Percentiles rank a stretch among this genome's conserved stretches.
Conservation (phyloP, 192 early-diverging fungal species). For the Coemansia sp. region DNA sequence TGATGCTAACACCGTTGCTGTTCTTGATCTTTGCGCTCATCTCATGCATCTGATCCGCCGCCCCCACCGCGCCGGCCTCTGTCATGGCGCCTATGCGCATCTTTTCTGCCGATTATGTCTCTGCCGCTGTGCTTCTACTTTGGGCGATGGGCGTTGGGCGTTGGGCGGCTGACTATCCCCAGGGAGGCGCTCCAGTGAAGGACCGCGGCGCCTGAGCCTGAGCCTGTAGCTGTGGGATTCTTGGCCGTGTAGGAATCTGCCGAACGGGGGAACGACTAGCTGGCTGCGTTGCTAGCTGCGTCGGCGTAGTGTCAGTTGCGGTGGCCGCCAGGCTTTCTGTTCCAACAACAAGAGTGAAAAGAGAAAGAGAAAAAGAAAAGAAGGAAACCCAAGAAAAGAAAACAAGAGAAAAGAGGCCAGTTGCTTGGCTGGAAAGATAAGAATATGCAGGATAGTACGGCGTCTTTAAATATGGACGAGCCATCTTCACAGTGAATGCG, state of each 20-base stretch:
- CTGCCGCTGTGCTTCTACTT: no score
- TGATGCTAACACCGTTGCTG: background rate
- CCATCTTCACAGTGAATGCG: no score
- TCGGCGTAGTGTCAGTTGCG: no score
- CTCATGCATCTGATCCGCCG: conserved; percentile 16
- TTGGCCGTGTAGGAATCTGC: no score
- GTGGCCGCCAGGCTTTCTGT: no score
- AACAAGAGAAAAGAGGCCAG: background rate
- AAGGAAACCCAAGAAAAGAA: background rate
- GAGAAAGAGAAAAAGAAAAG: background rate
- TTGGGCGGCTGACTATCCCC: conserved; percentile 10
- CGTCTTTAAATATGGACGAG: no score
- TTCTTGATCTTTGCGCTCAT: conserved; percentile 25
- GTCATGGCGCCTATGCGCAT: background rate
- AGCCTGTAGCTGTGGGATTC: conserved; percentile 23
- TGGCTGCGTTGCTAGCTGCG: no score
- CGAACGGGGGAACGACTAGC: no score
- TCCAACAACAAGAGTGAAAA: background rate
- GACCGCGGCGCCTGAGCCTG: conserved; percentile 25
- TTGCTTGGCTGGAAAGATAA: background rate
- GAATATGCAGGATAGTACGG: background rate
- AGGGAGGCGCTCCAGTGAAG: conserved; percentile 42
- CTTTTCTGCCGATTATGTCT: background rate
- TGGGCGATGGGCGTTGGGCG: no score
- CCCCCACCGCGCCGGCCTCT: conserved; percentile 9